A percentile compares a stretch with the other conserved stretches of the same genome.
Evolutionary conservation across 148 eudicot species (phyloP).

Genomic region (Rhododendron williamsianum): DNA sequence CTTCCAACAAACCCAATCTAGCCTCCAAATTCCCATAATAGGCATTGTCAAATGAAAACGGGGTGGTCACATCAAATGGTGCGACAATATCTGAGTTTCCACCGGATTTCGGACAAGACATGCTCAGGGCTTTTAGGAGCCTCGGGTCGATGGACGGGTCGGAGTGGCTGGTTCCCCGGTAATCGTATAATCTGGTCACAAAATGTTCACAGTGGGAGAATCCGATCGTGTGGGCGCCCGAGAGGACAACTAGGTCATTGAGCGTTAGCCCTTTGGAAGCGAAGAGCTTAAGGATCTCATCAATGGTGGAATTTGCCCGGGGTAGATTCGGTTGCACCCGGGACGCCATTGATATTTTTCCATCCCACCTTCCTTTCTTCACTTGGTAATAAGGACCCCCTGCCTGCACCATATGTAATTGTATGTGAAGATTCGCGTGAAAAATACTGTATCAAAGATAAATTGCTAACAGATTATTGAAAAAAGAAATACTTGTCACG

Average conservation of each 20-base stretch:
- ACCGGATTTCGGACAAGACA: slow-evolving; percentile 72
- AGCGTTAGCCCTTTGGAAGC: slow-evolving; percentile 61
- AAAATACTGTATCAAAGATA: background rate
- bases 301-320: slow-evolving; percentile 54
- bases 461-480: background rate
- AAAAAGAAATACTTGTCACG: background rate
- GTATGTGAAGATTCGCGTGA: background rate
- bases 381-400: slow-evolving; percentile 90
- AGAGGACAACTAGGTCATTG: slow-evolving; percentile 67
- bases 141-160: slow-evolving; percentile 55
- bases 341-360: slow-evolving; percentile 57
- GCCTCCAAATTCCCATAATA: slow-evolving; percentile 75
- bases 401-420: slow-evolving; percentile 28
- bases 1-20: slow-evolving; percentile 56
- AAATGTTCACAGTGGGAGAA: slow-evolving; percentile 69
- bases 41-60: slow-evolving; percentile 68
- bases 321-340: slow-evolving; percentile 52
- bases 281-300: slow-evolving; percentile 54
- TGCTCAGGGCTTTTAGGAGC: slow-evolving; percentile 51
- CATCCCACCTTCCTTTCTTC: slow-evolving; percentile 92
- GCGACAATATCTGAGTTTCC: slow-evolving; percentile 69
- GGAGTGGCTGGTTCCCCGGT: slow-evolving; percentile 41
- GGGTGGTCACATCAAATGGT: slow-evolving; percentile 88
- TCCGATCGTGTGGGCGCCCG: slow-evolving; percentile 89
- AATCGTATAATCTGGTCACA: slow-evolving; percentile 45